Evolutionary conservation across 2,329 filamentous ascomycete genomes (phyloP), one percentile per base, ranked within the genome.

Genomic region (Aureobasidium uvarum): DNA sequence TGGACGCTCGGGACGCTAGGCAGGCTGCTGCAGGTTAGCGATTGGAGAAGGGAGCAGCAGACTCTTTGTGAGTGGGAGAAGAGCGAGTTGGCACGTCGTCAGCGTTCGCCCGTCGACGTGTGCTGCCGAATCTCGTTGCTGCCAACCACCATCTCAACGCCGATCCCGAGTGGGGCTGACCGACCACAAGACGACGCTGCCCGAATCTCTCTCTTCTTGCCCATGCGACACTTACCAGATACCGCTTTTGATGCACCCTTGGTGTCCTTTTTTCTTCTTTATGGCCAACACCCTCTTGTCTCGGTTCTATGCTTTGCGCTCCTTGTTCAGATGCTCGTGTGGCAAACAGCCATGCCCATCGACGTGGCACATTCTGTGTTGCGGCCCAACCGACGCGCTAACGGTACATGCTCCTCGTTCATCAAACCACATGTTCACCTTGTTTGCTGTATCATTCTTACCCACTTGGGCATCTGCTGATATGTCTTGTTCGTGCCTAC

Each of bases 1-100:
- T 62, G 31, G 48, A 43, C 28, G 16, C 48, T 28, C 45, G 48
- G 36, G 39, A 56, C 50, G 62, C 60, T 55, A 64, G 33, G 16
- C 28, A 33, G 62, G 51, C 39, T 48, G 62, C 50, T 64, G 62
- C 48, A 41, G 31, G 38, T 63, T 36, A 63, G 60, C 48, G 70
- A 67, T 68, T 71, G 31, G 67, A 62, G 48, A 58, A 48, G 7
- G 25, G 6, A 46, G 33, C 31, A 50, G 43, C 39, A 62, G 58
- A 50, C 7, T 23, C 43, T 39, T 39, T 50, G 58, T 28, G 43
- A 39, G 39, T 50, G 58, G 48, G 11, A 54, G 48, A 46, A 39
- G 58, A 62, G 3, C 28, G 31, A 62, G 58, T 48, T 38, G 43
- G 56, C 56, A 36, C 31, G 45, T 54, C 55, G 25, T 36, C 55